Base-by-base conservation (phyloP, 2,329 filamentous ascomycete genomes). In the Colletotrichum tropicale region DNA sequence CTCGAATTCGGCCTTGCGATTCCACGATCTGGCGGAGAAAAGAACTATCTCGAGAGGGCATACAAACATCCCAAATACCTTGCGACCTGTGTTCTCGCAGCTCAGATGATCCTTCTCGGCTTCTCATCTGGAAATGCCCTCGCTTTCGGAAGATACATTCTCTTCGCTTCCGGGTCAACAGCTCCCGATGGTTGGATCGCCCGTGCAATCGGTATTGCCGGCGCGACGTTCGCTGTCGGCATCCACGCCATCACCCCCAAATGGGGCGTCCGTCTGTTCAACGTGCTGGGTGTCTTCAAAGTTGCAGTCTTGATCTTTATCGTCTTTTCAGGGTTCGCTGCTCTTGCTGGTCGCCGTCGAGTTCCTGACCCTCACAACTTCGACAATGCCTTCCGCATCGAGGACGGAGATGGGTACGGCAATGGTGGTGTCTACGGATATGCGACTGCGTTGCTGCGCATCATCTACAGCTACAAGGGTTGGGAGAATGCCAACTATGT, bases 401-500 rank as follows among this genome's bases (percentile, higher is more conserved):
- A 87, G 72, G 80, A 82, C 0, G 86, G 85, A 1, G 81, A 87
- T 6, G 84, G 86, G 0, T 89, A 88, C 70, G 85, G 88, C 16
- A 86, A 86, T 5, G 88, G 88, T 5, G 87, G 88, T 6, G 87
- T 86, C 0, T 89, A 88, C 32, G 87, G 88, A 2, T 92, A 92
- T 79, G 89, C 89, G 3, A 91, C 89, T 5, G 90, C 91, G 0
- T 84, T 93, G 13, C 84, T 93, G 5, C 89, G 89, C 32, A 89
- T 92, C 70, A 85, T 92, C 18, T 92, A 92, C 83, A 90, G 88
- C 16, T 93, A 92, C 84, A 91, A 90, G 78, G 91, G 91, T 5
- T 93, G 91, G 91, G 90, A 91, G 79, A 92, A 92, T 72, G 90
- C 90, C 34, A 92, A 92, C 81, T 92, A 93, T 75, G 91, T 92